phyloP scores from a whole-genome alignment of 1,284 basidiomycete species.

The Phylloporus sp. region DNA sequence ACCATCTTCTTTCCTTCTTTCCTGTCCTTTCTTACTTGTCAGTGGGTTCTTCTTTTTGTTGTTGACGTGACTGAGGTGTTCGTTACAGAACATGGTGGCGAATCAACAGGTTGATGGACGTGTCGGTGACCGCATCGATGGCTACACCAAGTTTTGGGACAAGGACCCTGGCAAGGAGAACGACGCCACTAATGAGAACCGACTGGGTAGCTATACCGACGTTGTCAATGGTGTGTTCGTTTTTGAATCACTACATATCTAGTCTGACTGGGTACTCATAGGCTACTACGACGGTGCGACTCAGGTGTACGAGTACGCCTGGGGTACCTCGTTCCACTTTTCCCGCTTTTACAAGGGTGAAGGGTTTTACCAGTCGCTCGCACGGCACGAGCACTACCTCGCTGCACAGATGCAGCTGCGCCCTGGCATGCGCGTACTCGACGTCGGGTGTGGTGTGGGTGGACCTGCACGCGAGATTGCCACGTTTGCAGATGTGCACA shows the following conservation, averaged over 20 bases:
- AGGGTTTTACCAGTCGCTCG: conserved; percentile 81
- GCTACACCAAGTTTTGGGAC: conserved; percentile 96
- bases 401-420: conserved; percentile 82
- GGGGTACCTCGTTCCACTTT: conserved; percentile 96
- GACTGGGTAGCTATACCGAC: conserved; percentile 78
- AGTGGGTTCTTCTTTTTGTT: background rate
- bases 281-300: conserved; percentile 98
- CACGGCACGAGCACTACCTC: conserved; percentile 98
- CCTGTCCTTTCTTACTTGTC: no score
- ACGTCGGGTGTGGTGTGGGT: conserved; percentile 98
- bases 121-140: conserved; percentile 81
- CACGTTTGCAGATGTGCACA: conserved; percentile 84
- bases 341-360: conserved; percentile 98
- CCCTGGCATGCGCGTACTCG: conserved; percentile 94
- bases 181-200: conserved; percentile 70
- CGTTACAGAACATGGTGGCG: conserved; percentile 19
- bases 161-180: conserved; percentile 81
- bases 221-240: no score
- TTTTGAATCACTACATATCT: no score
- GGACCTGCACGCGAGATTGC: conserved; percentile 97
- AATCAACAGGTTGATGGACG: conserved; percentile 70
- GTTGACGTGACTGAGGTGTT: background rate
- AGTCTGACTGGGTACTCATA: no score
- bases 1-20: background rate
- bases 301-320: conserved; percentile 96